Conservation (phyloP, 805 yeast species). For the Lipomyces orientalis region DNA sequence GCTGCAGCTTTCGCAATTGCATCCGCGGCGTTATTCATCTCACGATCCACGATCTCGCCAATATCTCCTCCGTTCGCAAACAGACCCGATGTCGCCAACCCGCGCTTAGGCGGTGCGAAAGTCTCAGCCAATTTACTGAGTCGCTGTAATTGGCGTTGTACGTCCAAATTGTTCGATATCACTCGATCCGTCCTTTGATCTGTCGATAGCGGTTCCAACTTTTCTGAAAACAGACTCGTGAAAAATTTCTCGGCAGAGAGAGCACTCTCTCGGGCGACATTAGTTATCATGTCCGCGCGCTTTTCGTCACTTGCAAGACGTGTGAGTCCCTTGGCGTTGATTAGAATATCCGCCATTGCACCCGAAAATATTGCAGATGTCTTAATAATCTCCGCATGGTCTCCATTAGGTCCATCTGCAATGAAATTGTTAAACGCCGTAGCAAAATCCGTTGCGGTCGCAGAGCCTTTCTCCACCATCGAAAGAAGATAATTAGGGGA, state of each 20-base stretch:
- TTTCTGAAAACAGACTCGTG: constrained; percentile 60
- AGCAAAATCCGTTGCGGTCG: constrained; percentile 79
- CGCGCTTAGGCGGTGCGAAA: constrained; percentile 53
- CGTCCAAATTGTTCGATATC: constrained; percentile 72
- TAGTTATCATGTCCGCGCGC: constrained; percentile 58
- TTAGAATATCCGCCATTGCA: constrained; percentile 64
- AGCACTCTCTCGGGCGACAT: constrained; percentile 61
- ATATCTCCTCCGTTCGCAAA: constrained; percentile 54
- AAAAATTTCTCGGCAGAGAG: constrained; percentile 67
- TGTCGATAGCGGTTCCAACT: constrained; percentile 56
- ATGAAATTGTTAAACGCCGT: constrained; percentile 73
- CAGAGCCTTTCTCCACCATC: constrained; percentile 70
- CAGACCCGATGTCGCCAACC: constrained; percentile 41
- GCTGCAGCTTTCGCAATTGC: constrained; percentile 70
- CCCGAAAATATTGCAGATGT: constrained; percentile 68
- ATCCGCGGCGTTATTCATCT: constrained; percentile 73
- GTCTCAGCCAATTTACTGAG: constrained; percentile 62
- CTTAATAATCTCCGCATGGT: constrained; percentile 62
- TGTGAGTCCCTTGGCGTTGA: constrained; percentile 72
- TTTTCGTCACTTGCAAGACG: constrained; percentile 57
- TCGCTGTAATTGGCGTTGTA: constrained; percentile 72
- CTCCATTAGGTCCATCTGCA: constrained; percentile 77
- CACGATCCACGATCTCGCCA: constrained; percentile 73
- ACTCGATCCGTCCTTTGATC: constrained; percentile 79
- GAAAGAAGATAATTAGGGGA: constrained; percentile 73